Base-by-base conservation (phyloP, 2,329 filamentous ascomycete species). In the Aspergillus sojae region DNA sequence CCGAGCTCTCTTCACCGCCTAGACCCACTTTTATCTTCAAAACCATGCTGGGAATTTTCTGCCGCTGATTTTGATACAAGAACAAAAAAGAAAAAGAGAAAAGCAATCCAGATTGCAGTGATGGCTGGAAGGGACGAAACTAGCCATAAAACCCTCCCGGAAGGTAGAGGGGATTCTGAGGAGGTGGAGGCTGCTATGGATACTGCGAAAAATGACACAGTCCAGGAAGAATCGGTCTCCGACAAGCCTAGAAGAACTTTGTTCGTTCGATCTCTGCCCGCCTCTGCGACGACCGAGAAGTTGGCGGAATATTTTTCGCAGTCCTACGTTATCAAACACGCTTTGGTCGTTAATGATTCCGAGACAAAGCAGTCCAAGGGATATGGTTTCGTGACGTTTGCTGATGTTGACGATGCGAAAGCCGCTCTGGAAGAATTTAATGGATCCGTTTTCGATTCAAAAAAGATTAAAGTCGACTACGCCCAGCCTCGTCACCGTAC, bases 361-460 rank as follows among this genome's bases (percentile, higher is more conserved):
- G 84, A 89, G 68, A 96, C 94, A 2, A 97, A 97, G 74, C 83
- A 89, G 70, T 97, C 93, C 16, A 91, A 92, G 75, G 94, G 95
- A 21, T 99, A 93, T 78, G 95, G 95, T 59, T 99, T 99, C 79
- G 94, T 99, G 62, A 98, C 95, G 2, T 95, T 99, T 73, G 92
- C 94, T 71, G 95, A 99, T 75, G 87, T 91, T 34, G 94, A 97
- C 68, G 95, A 99, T 82, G 94, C 94, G 14, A 83, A 89, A 68
- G 86, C 89, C 67, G 96, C 95, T 21, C 86, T 91, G 74, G 86
- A 90, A 62, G 91, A 96, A 76, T 87, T 97, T 74, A 88, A 97
- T 77, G 91, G 92, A 66, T 85, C 90, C 53, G 81, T 88, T 30
- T 87, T 97, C 70, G 87, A 93, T 57, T 94, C 94, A 23, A 89